phyloP scores from a whole-genome alignment of 148 eudicot species.

The Oxyria digyna region DNA sequence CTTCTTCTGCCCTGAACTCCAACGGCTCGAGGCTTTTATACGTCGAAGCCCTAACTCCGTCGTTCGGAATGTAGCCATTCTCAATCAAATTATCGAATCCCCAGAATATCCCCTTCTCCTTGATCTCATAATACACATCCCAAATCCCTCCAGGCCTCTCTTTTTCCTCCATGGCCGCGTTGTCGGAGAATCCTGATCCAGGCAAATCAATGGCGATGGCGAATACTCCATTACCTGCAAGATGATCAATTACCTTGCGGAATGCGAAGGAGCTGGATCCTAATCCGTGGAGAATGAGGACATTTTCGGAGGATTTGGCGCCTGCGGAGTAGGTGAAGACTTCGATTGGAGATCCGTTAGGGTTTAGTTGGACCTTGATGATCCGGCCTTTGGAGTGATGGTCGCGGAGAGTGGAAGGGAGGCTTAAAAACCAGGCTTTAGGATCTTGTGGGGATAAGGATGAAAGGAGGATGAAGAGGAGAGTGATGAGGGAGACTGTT shows the following conservation, averaged over 20 bases:
- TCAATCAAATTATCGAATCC: constrained; percentile 88
- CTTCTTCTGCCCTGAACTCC: constrained; percentile 51
- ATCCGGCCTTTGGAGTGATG: constrained; percentile 59
- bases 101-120: constrained; percentile 86
- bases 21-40: constrained; percentile 33
- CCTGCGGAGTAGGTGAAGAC: constrained; percentile 64
- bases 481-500: constrained; percentile 41
- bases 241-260: constrained; percentile 28
- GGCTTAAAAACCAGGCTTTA: constrained; percentile 63
- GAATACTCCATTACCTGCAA: constrained; percentile 39
- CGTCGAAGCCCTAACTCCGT: constrained; percentile 22
- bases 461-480: constrained; percentile 37
- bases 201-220: constrained; percentile 69
- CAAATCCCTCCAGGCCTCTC: constrained; percentile 32
- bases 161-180: constrained; percentile 31
- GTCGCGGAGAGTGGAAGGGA: constrained; percentile 43
- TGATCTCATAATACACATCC: constrained; percentile 58
- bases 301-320: constrained; percentile 23
- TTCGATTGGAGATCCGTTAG: constrained; percentile 36
- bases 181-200: constrained; percentile 93
- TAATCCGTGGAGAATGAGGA: constrained; percentile 65
- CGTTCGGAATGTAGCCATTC: constrained; percentile 50
- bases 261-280: constrained; percentile 75
- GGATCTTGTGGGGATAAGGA: constrained; percentile 46
- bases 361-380: constrained; percentile 48